Conservation (phyloP, 805 yeast genomes). For the Kuraishia capsulata region DNA sequence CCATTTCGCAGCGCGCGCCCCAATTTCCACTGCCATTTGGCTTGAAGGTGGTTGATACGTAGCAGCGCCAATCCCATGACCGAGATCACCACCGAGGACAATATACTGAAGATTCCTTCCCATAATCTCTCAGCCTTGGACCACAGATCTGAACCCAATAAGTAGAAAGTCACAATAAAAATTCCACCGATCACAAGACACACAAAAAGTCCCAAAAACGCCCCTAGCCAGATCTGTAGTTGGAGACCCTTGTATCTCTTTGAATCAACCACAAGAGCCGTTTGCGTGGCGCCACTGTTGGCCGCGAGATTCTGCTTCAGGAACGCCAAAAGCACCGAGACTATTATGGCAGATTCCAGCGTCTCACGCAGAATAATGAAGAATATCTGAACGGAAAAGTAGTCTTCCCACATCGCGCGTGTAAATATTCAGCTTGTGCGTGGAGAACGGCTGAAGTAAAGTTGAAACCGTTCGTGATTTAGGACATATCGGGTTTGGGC, state of each 20-base stretch:
- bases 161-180: slow-evolving; percentile 62
- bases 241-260: slow-evolving; percentile 33
- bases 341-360: slow-evolving; percentile 65
- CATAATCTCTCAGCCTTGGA: slow-evolving; percentile 79
- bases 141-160: slow-evolving; percentile 82
- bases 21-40: slow-evolving; percentile 65
- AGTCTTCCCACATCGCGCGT: slow-evolving; percentile 29
- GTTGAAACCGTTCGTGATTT: no score
- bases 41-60: slow-evolving; percentile 71
- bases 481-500: no score
- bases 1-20: slow-evolving; percentile 15
- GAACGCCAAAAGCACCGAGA: slow-evolving; percentile 65
- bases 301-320: slow-evolving; percentile 48
- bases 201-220: slow-evolving; percentile 55
- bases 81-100: slow-evolving; percentile 74
- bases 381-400: slow-evolving; percentile 65
- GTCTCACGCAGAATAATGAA: slow-evolving; percentile 69
- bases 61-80: slow-evolving; percentile 81
- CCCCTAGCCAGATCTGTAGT: slow-evolving; percentile 78
- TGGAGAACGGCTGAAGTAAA: no score
- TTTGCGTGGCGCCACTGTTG: slow-evolving; percentile 18
- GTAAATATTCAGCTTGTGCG: no score
- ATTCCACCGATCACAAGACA: slow-evolving; percentile 68
- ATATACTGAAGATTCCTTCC: slow-evolving; percentile 76
- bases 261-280: slow-evolving; percentile 17